Evolutionary conservation across 371 early-diverging fungal genomes (phyloP), one percentile per base, ranked within the genome.

Genomic region (Smittium culicis): DNA sequence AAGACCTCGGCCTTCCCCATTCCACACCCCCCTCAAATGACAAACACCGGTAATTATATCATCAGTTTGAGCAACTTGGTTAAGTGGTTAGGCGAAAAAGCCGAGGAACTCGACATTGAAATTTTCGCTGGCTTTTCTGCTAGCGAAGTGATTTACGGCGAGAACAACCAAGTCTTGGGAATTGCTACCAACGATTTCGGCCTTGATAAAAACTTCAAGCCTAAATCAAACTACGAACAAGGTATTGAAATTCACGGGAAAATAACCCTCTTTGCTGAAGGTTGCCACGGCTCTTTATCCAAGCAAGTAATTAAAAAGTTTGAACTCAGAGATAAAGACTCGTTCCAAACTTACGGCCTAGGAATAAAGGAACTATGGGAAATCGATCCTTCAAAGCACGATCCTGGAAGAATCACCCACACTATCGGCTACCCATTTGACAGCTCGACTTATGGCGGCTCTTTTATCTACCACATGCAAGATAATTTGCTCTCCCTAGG

Each of bases 361-460:
- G 98, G 98, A 28, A 72, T 98, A 60, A 98, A 98, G 81, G 98
- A 98, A 79, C 94, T 95, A 64, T 98, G 98, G 98, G 96, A 98
- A 77, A 79, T 98, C 11, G 86, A 85, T 60, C 88, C 89, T 3
- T 84, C 81, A 34, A 94, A 96, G 71, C 91, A 91, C 72, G 71
- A 88, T 35, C 86, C 90, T 0, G 98, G 98, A 31, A 82, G 86
- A 24, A 88, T 93, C 31, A 73, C 86, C 35, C 98, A 98, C 72
- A 84, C 93, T 5, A 73, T 96, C 66, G 98, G 98, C 45, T 97
- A 92, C 85, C 98, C 98, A 30, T 80, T 90, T 56, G 89, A 92
- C 77, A 85, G 80, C 66, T 68, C 86, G 63, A 93, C 96, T 1
- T 98, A 98, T 74, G 92, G 91, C 65, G 98, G 98, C 29, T 85